Conservation (phyloP, 2,329 filamentous ascomycete genomes). For the Hymenoscyphus salicellus region DNA sequence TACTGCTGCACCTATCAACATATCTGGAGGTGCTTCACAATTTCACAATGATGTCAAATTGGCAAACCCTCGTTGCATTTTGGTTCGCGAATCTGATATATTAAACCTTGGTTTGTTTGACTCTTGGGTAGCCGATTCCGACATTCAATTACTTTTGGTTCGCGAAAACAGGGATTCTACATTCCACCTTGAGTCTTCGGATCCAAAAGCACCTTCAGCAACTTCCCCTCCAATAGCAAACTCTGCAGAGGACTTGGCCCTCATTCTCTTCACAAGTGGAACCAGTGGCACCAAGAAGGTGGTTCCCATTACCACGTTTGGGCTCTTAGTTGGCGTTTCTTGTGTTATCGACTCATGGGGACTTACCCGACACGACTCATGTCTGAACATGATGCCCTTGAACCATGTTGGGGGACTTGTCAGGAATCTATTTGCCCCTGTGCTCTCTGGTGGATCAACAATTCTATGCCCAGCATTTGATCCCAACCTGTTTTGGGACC, state of each 20-base stretch:
- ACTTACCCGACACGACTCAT: slow-evolving; percentile 46
- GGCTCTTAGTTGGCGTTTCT: slow-evolving; percentile 49
- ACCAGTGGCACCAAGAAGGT: slow-evolving; percentile 59
- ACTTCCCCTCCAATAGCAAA: neutral
- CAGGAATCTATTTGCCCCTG: slow-evolving; percentile 53
- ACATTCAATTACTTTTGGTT: neutral
- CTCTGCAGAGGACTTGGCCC: slow-evolving; percentile 43
- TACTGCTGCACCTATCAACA: slow-evolving; percentile 51
- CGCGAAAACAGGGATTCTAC: neutral
- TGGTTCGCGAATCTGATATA: slow-evolving; percentile 44
- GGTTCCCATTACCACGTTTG: slow-evolving; percentile 44
- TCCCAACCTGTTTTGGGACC: slow-evolving; percentile 55
- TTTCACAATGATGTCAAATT: slow-evolving; percentile 50
- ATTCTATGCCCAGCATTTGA: slow-evolving; percentile 55
- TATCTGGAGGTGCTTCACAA: slow-evolving; percentile 48
- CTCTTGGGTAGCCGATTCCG: neutral
- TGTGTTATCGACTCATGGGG: slow-evolving; percentile 55
- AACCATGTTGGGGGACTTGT: slow-evolving; percentile 55
- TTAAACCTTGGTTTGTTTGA: slow-evolving; percentile 40
- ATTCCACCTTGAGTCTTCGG: neutral
- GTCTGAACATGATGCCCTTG: slow-evolving; percentile 59
- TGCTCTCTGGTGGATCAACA: slow-evolving; percentile 52
- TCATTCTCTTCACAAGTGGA: slow-evolving; percentile 56
- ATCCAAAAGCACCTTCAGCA: neutral
- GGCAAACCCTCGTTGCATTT: slow-evolving; percentile 45